These are phyloP conservation scores for Galeopsis tetrahit DNA, from an alignment of 257 asterid species.

Conservation along the genomic window DNA sequence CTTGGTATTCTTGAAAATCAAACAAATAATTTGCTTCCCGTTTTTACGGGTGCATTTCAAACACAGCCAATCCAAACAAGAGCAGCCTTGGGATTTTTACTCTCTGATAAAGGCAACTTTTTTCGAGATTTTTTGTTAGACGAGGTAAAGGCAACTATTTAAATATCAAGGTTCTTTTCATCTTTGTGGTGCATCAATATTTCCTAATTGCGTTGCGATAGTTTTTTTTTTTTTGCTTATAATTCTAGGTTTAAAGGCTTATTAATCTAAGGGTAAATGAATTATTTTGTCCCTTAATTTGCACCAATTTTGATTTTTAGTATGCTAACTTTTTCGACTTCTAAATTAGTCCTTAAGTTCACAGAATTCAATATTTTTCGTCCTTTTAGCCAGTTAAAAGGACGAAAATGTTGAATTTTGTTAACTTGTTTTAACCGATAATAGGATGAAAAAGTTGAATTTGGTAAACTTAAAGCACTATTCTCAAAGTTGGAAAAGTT, in stretches of 20 bases:
- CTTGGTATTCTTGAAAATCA: constrained; percentile 77
- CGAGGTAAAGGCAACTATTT: constrained; percentile 59
- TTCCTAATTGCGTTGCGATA: background rate
- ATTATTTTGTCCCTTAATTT: too few species aligned
- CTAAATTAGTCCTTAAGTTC: too few species aligned
- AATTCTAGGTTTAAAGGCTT: background rate
- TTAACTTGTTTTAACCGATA: too few species aligned
- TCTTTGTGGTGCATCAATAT: constrained; percentile 3
- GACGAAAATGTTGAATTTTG: too few species aligned
- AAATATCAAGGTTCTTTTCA: background rate
- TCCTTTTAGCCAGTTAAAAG: too few species aligned
- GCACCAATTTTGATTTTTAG: too few species aligned
- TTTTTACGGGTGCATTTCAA: constrained; percentile 47
- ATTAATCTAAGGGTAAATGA: background rate
- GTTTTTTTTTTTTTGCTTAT: too few species aligned
- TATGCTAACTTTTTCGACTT: too few species aligned
- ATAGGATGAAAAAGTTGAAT: too few species aligned
- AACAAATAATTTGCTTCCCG: constrained; percentile 53
- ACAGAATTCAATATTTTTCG: too few species aligned
- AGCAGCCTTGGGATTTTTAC: constrained; percentile 88
- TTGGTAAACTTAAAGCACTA: too few species aligned
- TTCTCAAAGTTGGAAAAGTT: too few species aligned
- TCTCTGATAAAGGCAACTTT: constrained; percentile 93
- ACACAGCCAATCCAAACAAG: constrained; percentile 85
- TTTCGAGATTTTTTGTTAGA: constrained; percentile 92